Conservation (phyloP, 2,329 filamentous ascomycete species). For the Trichoderma aggressivum region DNA sequence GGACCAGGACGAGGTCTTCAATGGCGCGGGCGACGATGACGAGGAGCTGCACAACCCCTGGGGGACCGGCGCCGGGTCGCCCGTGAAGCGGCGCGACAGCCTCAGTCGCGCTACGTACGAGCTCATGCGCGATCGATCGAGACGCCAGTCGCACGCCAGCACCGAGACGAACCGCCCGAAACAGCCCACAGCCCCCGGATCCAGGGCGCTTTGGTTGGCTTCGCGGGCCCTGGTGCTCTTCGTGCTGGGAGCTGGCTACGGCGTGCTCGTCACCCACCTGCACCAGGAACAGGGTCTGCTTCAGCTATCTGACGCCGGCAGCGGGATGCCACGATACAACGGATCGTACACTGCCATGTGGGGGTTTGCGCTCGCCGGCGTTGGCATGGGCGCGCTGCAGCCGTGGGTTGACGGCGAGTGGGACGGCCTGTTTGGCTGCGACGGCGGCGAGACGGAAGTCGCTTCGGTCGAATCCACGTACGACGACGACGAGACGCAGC, state of each 20-base stretch:
- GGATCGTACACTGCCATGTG: conserved; percentile 75
- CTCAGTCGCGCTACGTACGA: conserved; percentile 45
- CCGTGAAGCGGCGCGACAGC: conserved; percentile 43
- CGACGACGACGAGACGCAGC: conserved; percentile 25
- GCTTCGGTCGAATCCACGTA: conserved; percentile 29
- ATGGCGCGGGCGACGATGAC: conserved; percentile 26
- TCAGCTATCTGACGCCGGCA: conserved; percentile 49
- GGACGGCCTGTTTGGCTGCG: conserved; percentile 50
- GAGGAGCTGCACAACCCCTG: conserved; percentile 68
- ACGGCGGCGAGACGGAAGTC: conserved; percentile 26
- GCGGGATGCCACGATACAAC: conserved; percentile 42
- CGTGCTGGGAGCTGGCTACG: conserved; percentile 76
- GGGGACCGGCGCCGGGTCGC: conserved; percentile 74
- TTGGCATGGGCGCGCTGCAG: conserved; percentile 72
- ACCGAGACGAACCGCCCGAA: conserved; percentile 26
- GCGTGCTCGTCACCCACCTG: conserved; percentile 73
- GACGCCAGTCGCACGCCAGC: conserved; percentile 36
- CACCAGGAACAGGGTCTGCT: conserved; percentile 66
- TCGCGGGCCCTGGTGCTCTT: conserved; percentile 67
- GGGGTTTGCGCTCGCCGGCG: conserved; percentile 69
- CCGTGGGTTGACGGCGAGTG: conserved; percentile 81
- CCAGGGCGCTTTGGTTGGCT: conserved; percentile 44
- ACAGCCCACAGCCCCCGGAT: conserved; percentile 25
- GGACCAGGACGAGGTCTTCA: conserved; percentile 40
- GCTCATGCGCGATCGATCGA: conserved; percentile 41